Base-by-base conservation (phyloP, 495 filamentous ascomycete genomes). In the Tetracladium setigerum region DNA sequence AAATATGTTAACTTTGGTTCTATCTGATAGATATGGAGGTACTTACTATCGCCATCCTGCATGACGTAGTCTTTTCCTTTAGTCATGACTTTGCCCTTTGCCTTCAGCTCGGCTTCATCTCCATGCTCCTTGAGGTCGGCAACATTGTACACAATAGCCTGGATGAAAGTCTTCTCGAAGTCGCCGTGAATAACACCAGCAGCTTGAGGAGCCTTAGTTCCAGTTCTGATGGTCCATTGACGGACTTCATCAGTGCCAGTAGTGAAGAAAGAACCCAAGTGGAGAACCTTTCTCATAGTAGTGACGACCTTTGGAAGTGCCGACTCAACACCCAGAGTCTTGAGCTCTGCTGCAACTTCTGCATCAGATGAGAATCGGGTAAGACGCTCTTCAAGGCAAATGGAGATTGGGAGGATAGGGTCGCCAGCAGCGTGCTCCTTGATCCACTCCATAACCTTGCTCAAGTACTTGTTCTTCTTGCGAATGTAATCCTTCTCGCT, bases 101-200 rank as follows among this genome's bases (percentile, higher is more conserved):
- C 82, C 75, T 88, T 95, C 50, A 96, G 85, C 43, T 80, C 78
- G 15, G 77, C 73, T 68, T 99, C 94, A 61, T 95, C 89, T 24
- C 89, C 91, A 30, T 84, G 69, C 67, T 95, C 90, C 67, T 81
- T 86, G 41, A 97, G 72, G 7, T 74, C 65, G 18, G 55, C 68
- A 70, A 80, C 97, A 71, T 94, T 96, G 69, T 86, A 95, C 38
- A 95, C 86, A 50, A 99, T 74, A 27, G 76, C 87, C 70, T 99
- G 94, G 57, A 99, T 99, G 70, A 99, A 99, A 0, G 94, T 99
- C 81, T 99, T 99, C 68, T 99, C 94, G 52, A 99, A 97, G 62
- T 99, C 94, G 46, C 84, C 86, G 70, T 99, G 94, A 56, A 99
- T 99, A 47, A 97, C 94, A 72, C 94, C 94, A 13, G 94, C 92